phyloP scores from a whole-genome alignment of 345 rosid genomes.

The Citrus sinensis region DVS_A1.0 CM039163.1:11721001-11721500 shows the following conservation, averaged over 20 bases:
- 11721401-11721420: constrained; percentile 27
- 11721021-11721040: neutral
- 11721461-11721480: constrained; percentile 43
- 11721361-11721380: constrained; percentile 41
- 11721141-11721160: constrained; percentile 8
- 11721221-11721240: constrained; percentile 27
- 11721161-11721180: neutral
- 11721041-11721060: constrained; percentile 13
- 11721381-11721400: constrained; percentile 9
- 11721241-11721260: constrained; percentile 2
- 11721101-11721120: constrained; percentile 76
- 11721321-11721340: constrained; percentile 38
- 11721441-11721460: constrained; percentile 39
- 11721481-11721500: constrained; percentile 17
- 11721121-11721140: constrained; percentile 62
- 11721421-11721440: constrained; percentile 24
- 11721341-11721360: constrained; percentile 7
- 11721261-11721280: neutral
- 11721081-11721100: constrained; percentile 58
- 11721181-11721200: constrained; percentile 24
- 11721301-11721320: constrained; percentile 12
- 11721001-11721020: neutral
- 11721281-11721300: neutral
- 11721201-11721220: constrained; percentile 15
- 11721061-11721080: constrained; percentile 44